Conservation (phyloP, 1,139 yeast species). For the Saccharomyces hybrid region DNA sequence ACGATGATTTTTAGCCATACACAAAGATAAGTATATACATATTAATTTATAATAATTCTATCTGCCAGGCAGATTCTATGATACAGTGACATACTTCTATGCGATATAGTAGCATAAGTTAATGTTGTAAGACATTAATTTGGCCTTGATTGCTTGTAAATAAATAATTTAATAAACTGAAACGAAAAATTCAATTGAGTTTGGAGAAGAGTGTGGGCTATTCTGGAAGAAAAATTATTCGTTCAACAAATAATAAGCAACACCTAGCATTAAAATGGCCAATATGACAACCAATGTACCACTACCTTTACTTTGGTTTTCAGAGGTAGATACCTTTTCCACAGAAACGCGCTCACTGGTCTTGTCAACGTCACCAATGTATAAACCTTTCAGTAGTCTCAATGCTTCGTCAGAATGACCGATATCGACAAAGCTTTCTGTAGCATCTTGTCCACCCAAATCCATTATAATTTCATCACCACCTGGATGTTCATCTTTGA, state of each 20-base stretch:
- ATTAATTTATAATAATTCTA: not conserved
- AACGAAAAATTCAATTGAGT: not conserved
- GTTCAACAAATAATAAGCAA: conserved; percentile 44
- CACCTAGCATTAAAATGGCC: conserved; percentile 45
- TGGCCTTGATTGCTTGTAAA: not conserved
- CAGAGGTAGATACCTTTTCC: conserved; percentile 13
- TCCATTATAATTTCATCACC: conserved; percentile 95
- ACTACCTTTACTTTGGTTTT: conserved; percentile 32
- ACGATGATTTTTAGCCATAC: not conserved
- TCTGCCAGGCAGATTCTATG: not conserved
- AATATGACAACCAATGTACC: conserved; percentile 40
- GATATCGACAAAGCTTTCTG: conserved; percentile 90
- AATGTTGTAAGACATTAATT: not conserved
- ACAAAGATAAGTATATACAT: not conserved
- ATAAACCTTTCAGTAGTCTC: conserved; percentile 58
- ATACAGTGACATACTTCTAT: not conserved
- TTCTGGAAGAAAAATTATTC: conserved; percentile 3
- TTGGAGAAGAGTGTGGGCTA: not conserved
- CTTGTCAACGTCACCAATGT: conserved; percentile 60
- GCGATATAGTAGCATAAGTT: not conserved
- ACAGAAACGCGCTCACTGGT: conserved; percentile 26
- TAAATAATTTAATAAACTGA: not conserved
- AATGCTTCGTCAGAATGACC: conserved; percentile 97
- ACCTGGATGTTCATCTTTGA: conserved; percentile 96
- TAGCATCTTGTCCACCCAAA: conserved; percentile 87